phyloP scores from a whole-genome alignment of 176 grass and related monocot species.

The Avena insularis region DNA sequence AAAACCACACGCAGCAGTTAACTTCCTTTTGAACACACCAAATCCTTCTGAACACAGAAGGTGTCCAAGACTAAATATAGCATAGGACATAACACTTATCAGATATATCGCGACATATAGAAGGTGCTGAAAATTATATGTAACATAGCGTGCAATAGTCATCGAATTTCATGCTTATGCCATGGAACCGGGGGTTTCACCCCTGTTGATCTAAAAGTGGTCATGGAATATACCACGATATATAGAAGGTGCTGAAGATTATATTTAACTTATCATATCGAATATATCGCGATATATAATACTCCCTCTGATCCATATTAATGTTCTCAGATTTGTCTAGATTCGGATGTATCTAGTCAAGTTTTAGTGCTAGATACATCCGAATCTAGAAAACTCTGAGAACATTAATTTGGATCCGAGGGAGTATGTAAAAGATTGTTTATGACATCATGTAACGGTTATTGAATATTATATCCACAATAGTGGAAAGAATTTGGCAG shows the following conservation, averaged over 20 bases:
- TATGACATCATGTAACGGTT: constrained; percentile 15
- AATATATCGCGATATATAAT: neutral
- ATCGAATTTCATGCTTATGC: too few species aligned
- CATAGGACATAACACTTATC: neutral
- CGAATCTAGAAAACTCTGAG: too few species aligned
- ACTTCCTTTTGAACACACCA: too few species aligned
- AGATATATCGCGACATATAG: neutral
- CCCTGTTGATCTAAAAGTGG: too few species aligned
- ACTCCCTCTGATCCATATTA: too few species aligned
- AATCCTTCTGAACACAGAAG: neutral
- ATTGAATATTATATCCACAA: neutral
- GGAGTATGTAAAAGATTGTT: neutral
- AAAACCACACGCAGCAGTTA: too few species aligned
- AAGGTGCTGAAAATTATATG: neutral
- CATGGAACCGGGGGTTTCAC: too few species aligned
- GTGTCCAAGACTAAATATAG: neutral
- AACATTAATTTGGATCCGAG: too few species aligned
- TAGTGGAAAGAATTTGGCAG: neutral
- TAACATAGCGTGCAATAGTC: too few species aligned
- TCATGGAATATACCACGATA: neutral
- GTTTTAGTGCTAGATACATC: too few species aligned
- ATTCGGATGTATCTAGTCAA: too few species aligned
- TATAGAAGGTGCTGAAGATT: neutral
- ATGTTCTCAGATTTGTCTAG: too few species aligned
- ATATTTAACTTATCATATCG: neutral